These are phyloP conservation scores for Coniochaeta prunicola DNA, from an alignment of 2,329 filamentous ascomycete genomes.

Conservation along the genomic window DNA sequence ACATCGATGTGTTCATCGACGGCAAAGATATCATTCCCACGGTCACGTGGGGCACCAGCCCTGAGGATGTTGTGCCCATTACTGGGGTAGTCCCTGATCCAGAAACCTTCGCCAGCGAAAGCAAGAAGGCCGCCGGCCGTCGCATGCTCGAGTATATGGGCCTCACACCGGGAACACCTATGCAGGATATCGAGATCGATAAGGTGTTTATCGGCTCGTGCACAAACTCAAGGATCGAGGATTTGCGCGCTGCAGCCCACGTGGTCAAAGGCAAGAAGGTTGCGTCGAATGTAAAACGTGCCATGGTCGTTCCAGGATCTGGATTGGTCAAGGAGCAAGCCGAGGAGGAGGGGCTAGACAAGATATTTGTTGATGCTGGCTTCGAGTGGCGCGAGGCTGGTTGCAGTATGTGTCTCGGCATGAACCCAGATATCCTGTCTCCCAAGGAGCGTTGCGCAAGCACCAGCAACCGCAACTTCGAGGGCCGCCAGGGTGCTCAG, in stretches of 20 bases:
- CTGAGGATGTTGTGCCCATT: constrained; percentile 93
- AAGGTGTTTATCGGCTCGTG: constrained; percentile 98
- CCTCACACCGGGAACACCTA: constrained; percentile 72
- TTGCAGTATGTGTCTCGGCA: constrained; percentile 98
- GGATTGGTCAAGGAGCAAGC: constrained; percentile 90
- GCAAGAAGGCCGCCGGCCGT: constrained; percentile 72
- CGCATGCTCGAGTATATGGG: constrained; percentile 96
- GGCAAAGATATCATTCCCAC: constrained; percentile 91
- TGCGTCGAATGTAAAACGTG: constrained; percentile 81
- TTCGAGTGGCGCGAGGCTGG: constrained; percentile 98
- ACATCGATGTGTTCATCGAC: constrained; percentile 83
- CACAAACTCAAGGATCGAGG: constrained; percentile 95
- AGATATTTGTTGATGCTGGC: constrained; percentile 84
- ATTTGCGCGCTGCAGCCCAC: constrained; percentile 78
- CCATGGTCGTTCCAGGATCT: constrained; percentile 94
- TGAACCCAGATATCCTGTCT: constrained; percentile 96
- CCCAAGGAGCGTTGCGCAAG: constrained; percentile 90
- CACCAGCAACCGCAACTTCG: constrained; percentile 96
- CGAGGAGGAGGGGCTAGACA: constrained; percentile 85
- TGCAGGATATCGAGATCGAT: constrained; percentile 88
- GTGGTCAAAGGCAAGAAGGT: constrained; percentile 84
- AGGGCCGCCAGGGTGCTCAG: constrained; percentile 87
- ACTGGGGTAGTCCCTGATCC: constrained; percentile 86
- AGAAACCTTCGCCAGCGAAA: constrained; percentile 72
- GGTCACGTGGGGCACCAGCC: constrained; percentile 93